These are phyloP conservation scores for Aspergillus sergii DNA, from an alignment of 2,329 filamentous ascomycete genomes.

Conservation along the genomic window DNA sequence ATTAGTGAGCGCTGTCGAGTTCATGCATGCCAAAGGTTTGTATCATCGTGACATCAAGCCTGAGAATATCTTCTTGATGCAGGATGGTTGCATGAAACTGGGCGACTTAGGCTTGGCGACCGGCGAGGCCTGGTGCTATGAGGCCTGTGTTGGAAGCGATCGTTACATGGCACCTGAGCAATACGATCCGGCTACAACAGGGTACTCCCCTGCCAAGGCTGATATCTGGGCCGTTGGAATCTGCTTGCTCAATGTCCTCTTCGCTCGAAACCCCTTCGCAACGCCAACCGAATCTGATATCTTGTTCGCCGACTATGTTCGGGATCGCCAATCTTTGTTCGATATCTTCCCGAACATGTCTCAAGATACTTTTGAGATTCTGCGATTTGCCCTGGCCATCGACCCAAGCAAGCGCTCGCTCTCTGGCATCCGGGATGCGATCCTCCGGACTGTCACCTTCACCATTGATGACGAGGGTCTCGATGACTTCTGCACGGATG, in stretches of 20 bases:
- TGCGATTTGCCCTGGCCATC: slow-evolving; percentile 85
- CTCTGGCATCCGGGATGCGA: slow-evolving; percentile 72
- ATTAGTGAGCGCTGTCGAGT: slow-evolving; percentile 83
- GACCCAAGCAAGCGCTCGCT: slow-evolving; percentile 89
- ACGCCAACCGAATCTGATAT: slow-evolving; percentile 88
- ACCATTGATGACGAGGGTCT: slow-evolving; percentile 88
- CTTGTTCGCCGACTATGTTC: slow-evolving; percentile 88
- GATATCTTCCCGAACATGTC: slow-evolving; percentile 99
- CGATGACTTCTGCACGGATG: slow-evolving; percentile 89
- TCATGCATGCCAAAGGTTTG: slow-evolving; percentile 86
- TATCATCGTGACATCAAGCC: slow-evolving; percentile 99
- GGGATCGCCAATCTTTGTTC: slow-evolving; percentile 93
- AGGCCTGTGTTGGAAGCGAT: slow-evolving; percentile 93
- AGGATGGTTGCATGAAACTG: slow-evolving; percentile 88
- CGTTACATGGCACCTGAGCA: slow-evolving; percentile 99
- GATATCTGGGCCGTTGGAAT: slow-evolving; percentile 98
- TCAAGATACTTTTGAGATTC: slow-evolving; percentile 93
- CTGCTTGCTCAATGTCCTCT: slow-evolving; percentile 93
- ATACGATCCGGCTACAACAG: slow-evolving; percentile 82
- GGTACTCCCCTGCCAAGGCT: slow-evolving; percentile 90
- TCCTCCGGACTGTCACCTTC: slow-evolving; percentile 82
- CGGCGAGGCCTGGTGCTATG: slow-evolving; percentile 84
- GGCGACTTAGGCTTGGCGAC: slow-evolving; percentile 96
- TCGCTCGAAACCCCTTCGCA: slow-evolving; percentile 94
- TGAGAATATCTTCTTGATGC: slow-evolving; percentile 95